Evolutionary conservation across 352 stramenopile species (phyloP).

Genomic region (Globisporangium canariense): DNA sequence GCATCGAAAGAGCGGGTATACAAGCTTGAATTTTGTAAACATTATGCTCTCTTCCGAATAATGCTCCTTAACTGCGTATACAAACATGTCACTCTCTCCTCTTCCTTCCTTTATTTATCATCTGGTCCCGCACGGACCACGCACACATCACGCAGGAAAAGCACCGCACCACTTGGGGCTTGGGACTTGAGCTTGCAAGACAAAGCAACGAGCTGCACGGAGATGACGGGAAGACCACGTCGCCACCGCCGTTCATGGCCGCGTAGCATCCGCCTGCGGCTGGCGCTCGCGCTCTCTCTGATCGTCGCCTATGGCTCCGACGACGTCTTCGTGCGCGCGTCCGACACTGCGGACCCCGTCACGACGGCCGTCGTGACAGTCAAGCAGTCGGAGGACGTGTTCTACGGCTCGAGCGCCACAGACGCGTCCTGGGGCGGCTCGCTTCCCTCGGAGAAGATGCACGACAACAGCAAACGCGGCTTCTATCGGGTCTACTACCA

Average conservation of each 20-base stretch:
- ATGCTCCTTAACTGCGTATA: background rate
- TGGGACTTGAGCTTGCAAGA: background rate
- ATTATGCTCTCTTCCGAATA: background rate
- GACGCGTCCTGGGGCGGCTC: constrained; percentile 52
- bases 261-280: background rate
- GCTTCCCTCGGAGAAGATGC: constrained; percentile 48
- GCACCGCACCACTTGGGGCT: background rate
- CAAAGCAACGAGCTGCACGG: background rate
- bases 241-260: background rate
- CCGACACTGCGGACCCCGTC: constrained; percentile 35
- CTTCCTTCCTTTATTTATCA: background rate
- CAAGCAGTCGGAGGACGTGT: constrained; percentile 43
- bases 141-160: background rate
- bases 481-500: constrained; percentile 58
- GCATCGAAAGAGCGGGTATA: too few relatives aligned
- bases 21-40: too few relatives aligned
- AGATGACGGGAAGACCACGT: background rate
- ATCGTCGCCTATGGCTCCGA: background rate
- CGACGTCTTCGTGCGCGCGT: constrained; percentile 3
- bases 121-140: background rate
- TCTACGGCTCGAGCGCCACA: constrained; percentile 50
- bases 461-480: constrained; percentile 30
- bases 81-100: background rate
- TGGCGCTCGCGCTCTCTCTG: background rate
- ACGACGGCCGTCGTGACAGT: constrained; percentile 56